Percentiles rank a stretch among this genome's conserved stretches.
phyloP scores from a whole-genome alignment of 2,329 filamentous ascomycete species.

The Dichotomopilus funicola region DNA sequence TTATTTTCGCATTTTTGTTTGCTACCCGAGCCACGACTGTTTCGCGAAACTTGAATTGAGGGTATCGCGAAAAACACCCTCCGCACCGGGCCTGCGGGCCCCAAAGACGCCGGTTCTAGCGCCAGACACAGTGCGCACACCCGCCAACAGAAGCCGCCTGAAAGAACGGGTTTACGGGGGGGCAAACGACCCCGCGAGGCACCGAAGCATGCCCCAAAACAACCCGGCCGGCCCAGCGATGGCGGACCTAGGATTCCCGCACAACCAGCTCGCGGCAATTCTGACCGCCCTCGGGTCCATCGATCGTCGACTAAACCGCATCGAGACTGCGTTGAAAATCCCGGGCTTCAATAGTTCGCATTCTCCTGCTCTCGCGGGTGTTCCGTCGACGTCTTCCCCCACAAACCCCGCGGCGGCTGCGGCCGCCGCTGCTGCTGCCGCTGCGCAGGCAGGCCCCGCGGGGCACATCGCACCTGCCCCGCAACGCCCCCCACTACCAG shows the following conservation, averaged over 20 bases:
- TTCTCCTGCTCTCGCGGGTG: not conserved
- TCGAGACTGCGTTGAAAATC: slow-evolving; percentile 24
- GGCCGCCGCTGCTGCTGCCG: no score
- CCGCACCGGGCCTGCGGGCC: not conserved
- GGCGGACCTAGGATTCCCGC: slow-evolving; percentile 18
- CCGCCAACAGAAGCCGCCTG: no score
- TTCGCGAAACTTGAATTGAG: no score
- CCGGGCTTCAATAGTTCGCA: slow-evolving; percentile 4
- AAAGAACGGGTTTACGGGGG: no score
- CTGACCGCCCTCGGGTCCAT: slow-evolving; percentile 27
- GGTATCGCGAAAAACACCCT: not conserved
- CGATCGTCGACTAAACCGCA: slow-evolving; percentile 27
- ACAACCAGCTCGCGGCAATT: slow-evolving; percentile 21
- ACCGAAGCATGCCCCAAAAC: not conserved
- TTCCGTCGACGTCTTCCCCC: slow-evolving; percentile 3
- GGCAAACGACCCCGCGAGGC: not conserved
- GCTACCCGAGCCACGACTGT: not conserved
- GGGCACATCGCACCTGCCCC: slow-evolving; percentile 5
- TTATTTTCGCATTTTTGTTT: not conserved
- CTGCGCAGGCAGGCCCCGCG: not conserved
- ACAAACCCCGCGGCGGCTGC: slow-evolving; percentile 1
- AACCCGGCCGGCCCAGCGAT: slow-evolving; percentile 4
- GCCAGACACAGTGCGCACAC: slow-evolving; percentile 1
- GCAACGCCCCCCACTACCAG: not conserved
- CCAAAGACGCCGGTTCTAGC: not conserved